Base-by-base conservation (phyloP, 208 protist species). In the Leishmania amazonensis region DNA sequence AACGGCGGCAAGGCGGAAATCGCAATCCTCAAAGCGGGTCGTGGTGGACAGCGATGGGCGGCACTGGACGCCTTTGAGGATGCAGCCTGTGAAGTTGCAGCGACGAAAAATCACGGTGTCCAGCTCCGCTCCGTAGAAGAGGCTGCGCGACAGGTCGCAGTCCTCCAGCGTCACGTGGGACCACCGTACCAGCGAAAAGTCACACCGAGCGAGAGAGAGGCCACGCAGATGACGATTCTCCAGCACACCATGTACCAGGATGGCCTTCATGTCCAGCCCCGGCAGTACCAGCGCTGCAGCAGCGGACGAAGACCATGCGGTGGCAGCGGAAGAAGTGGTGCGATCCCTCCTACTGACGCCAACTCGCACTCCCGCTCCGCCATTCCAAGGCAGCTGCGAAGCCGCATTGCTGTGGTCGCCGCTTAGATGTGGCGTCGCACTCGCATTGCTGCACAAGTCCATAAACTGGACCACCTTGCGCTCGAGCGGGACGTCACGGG, bases 191-290 rank as follows among this genome's bases (percentile, higher is more conserved):
- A 85, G 76, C 5, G 93, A 93, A 70, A 93, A 89, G 80, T 96
- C 91, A 57, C 86, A 88, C 35, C 87, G 88, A 49, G 73, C 77
- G 51, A 96, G 76, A 13, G 81, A 87, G 17, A 90, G 85, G 35
- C 85, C 64, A 0, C 81, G 78, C 51, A 96, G 81, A 40, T 83
- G 76, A 11, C 87, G 40, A 9, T 67, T 42, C 21, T 78, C 60
- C 19, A 96, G 53, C 24, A 84, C 72, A 0, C 87, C 86, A 67
- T 83, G 85, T 0, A 62, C n/a, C 35, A 96, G 54, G 53, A 96
- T 54, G 35, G 91, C 91, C 83, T 94, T 94, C 65, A 93, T 78
- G 75, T 96, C 93, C 9, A 88, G 76, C 9, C 93, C 93, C 3
- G 85, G 73, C 40, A 94, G 82, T 24, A 96, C 76, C 62, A 93